Evolutionary conservation across 495 filamentous ascomycete genomes (phyloP).

Genomic region (Aspergillus avenaceus): DNA sequence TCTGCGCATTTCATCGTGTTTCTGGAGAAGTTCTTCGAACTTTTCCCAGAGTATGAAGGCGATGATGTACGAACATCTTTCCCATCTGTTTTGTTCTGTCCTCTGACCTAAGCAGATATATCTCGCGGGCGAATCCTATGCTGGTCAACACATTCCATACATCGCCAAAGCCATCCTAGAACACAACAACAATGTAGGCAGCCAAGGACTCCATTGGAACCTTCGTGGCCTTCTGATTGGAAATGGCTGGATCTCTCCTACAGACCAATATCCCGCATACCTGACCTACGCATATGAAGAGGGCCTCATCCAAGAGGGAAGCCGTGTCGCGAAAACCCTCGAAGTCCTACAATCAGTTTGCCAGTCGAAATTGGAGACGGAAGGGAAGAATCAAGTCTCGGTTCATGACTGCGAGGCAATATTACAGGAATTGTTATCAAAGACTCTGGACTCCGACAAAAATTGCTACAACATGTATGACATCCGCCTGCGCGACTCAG

Average conservation of each 20-base stretch:
- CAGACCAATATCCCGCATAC: conserved; percentile 88
- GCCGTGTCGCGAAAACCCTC: conserved; percentile 57
- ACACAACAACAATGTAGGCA: conserved; percentile 56
- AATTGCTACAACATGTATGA: conserved; percentile 94
- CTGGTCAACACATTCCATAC: conserved; percentile 95
- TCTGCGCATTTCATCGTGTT: conserved; percentile 82
- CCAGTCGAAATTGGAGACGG: conserved; percentile 45
- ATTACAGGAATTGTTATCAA: conserved; percentile 60
- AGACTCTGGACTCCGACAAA: conserved; percentile 49
- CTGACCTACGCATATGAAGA: conserved; percentile 72
- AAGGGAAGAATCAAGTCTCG: conserved; percentile 59
- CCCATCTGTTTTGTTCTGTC: conserved; percentile 6
- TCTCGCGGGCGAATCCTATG: conserved; percentile 91
- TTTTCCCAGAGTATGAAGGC: conserved; percentile 89
- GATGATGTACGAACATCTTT: conserved; percentile 70
- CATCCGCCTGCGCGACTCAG: conserved; percentile 70
- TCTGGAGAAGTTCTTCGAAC: conserved; percentile 78
- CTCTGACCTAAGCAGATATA: conserved; percentile 66
- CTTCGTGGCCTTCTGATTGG: conserved; percentile 88
- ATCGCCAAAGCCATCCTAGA: conserved; percentile 84
- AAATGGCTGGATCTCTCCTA: conserved; percentile 93
- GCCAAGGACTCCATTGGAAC: conserved; percentile 57
- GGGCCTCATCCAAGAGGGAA: conserved; percentile 64
- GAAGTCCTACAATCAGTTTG: conserved; percentile 69
- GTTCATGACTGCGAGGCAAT: conserved; percentile 67